Conservation (phyloP, 768 basidiomycete species). For the Chalciporus sphaerocephalus region DNA sequence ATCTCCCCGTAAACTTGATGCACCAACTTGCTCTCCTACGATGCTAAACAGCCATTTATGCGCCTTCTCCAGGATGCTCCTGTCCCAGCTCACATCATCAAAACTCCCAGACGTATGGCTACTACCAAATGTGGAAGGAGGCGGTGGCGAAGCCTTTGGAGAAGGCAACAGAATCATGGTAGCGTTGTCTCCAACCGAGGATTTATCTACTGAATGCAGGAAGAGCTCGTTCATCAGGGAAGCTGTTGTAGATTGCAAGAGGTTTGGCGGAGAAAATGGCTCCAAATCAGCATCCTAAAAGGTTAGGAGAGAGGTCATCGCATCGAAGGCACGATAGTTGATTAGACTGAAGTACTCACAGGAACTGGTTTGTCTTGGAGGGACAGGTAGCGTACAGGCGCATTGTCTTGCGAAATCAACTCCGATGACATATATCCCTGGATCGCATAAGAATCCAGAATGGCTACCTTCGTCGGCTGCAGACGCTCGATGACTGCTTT, state of each 20-base stretch:
- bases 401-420: constrained; percentile 35
- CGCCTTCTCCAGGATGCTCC: constrained; percentile 30
- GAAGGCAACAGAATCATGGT: constrained; percentile 47
- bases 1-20: constrained; percentile 5
- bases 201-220: constrained; percentile 7
- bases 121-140: constrained; percentile 37
- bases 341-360: constrained; percentile 4
- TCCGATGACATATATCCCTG: constrained; percentile 42
- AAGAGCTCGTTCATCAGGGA: constrained; percentile 39
- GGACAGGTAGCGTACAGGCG: constrained; percentile 53
- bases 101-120: constrained; percentile 23
- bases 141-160: constrained; percentile 38
- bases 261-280: constrained; percentile 52
- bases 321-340: not conserved
- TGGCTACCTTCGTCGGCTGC: constrained; percentile 42
- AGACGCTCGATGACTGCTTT: constrained; percentile 38
- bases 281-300: constrained; percentile 33
- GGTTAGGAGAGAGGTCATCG: not conserved
- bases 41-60: constrained; percentile 36
- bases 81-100: constrained; percentile 35
- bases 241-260: constrained; percentile 52
- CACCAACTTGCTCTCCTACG: constrained; percentile 23
- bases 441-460: constrained; percentile 52
- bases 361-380: constrained; percentile 14
- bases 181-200: not conserved